A percentile compares a stretch with the other conserved stretches of the same genome.
phyloP scores from a whole-genome alignment of 176 grass and related monocot genomes.

The Oryza nivara region DNA sequence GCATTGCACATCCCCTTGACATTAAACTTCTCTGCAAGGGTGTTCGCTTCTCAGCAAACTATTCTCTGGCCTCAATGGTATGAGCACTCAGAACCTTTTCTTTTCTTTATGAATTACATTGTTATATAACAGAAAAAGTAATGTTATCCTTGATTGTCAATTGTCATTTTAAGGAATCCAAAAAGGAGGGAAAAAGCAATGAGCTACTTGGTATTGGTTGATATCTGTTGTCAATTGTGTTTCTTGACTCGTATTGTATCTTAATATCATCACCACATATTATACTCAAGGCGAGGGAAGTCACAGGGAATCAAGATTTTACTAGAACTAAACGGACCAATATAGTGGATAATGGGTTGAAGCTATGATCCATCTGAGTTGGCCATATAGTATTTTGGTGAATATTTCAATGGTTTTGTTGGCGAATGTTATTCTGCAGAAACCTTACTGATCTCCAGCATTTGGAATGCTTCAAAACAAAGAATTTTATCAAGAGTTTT shows the following conservation, averaged over 20 bases:
- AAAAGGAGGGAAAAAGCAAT: not conserved
- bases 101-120: not conserved
- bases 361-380: conserved; percentile 3
- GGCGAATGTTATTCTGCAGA: not conserved
- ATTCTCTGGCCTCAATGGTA: conserved; percentile 34
- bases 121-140: conserved; percentile 12
- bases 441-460: not conserved
- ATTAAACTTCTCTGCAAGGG: conserved; percentile 14
- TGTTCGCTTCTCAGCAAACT: not conserved
- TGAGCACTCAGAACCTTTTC: not conserved
- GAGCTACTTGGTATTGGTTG: not conserved
- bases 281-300: not conserved
- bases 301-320: not conserved
- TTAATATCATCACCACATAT: not conserved
- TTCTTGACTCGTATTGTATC: not conserved
- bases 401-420: not conserved
- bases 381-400: not conserved
- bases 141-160: not conserved
- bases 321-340: not conserved
- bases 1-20: conserved; percentile 34
- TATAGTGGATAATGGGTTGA: conserved; percentile 5
- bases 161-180: not conserved
- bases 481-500: not conserved
- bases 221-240: conserved; percentile 1
- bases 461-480: not conserved